These are phyloP conservation scores for Aspergillus sp. DNA, from an alignment of 2,329 filamentous ascomycete genomes.

Conservation along the genomic window DNA sequence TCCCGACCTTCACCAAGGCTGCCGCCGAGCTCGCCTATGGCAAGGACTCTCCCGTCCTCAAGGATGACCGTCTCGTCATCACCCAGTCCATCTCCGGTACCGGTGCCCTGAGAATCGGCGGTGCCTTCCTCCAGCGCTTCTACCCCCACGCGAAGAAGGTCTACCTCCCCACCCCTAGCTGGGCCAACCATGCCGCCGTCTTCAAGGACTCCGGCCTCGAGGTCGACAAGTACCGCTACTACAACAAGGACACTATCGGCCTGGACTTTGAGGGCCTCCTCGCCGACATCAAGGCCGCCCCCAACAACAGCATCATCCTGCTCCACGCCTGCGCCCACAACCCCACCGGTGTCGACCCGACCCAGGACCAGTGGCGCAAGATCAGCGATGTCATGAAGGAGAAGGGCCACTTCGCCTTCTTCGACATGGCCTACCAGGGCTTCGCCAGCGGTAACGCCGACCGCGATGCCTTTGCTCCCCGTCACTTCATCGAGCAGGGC, in stretches of 20 bases:
- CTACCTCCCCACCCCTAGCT: slow-evolving; percentile 93
- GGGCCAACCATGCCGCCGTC: slow-evolving; percentile 97
- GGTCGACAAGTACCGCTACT: slow-evolving; percentile 96
- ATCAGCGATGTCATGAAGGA: slow-evolving; percentile 85
- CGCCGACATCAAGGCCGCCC: slow-evolving; percentile 83
- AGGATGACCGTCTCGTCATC: slow-evolving; percentile 75
- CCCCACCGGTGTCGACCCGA: slow-evolving; percentile 94
- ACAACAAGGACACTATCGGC: slow-evolving; percentile 97
- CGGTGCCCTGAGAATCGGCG: slow-evolving; percentile 90
- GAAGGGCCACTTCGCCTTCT: slow-evolving; percentile 89
- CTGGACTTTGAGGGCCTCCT: slow-evolving; percentile 95
- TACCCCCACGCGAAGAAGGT: slow-evolving; percentile 91
- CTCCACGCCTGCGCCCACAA: slow-evolving; percentile 98
- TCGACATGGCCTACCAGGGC: slow-evolving; percentile 99
- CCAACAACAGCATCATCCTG: slow-evolving; percentile 82
- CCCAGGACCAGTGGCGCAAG: slow-evolving; percentile 84
- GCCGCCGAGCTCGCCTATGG: slow-evolving; percentile 92
- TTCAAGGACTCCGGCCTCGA: slow-evolving; percentile 90
- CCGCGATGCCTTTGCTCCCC: slow-evolving; percentile 88
- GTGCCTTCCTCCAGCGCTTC: slow-evolving; percentile 87
- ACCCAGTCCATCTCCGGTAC: slow-evolving; percentile 99
- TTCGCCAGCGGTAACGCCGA: slow-evolving; percentile 92
- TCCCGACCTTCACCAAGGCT: slow-evolving; percentile 89
- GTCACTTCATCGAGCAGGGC: slow-evolving; percentile 89
- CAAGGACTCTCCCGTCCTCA: slow-evolving; percentile 71